Evolutionary conservation across 2,329 filamentous ascomycete species (phyloP).

Genomic region (Colletotrichum plurivorum): DNA sequence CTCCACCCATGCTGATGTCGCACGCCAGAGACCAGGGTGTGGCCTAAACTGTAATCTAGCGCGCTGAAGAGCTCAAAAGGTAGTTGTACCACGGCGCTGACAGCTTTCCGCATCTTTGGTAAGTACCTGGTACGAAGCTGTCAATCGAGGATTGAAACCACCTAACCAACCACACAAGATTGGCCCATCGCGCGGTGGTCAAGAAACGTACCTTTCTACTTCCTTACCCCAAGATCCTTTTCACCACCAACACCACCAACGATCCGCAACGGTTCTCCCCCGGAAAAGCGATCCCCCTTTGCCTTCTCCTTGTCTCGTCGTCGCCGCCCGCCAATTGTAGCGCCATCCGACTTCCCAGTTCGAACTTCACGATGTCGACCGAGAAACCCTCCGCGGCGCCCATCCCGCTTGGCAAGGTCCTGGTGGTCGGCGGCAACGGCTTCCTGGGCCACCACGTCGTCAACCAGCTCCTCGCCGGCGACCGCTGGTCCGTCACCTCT

Average conservation of each 20-base stretch:
- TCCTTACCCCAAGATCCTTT: constrained; percentile 25
- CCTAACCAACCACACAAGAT: constrained; percentile 12
- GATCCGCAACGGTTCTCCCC: constrained; percentile 1
- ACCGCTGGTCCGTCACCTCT: constrained; percentile 59
- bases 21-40: constrained; percentile 22
- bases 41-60: constrained; percentile 32
- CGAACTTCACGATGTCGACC: constrained; percentile 40
- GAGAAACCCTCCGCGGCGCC: constrained; percentile 49
- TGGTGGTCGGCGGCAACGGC: constrained; percentile 87
- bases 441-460: constrained; percentile 89
- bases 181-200: constrained; percentile 17
- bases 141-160: constrained; percentile 19
- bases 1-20: constrained; percentile 22
- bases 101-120: background rate
- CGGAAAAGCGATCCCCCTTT: background rate
- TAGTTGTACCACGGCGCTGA: background rate
- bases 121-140: constrained; percentile 30
- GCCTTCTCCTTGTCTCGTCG: background rate
- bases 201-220: constrained; percentile 1
- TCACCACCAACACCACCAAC: constrained; percentile 19
- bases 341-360: constrained; percentile 3
- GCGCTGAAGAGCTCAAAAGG: constrained; percentile 24
- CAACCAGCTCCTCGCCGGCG: constrained; percentile 73
- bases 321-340: background rate
- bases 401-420: constrained; percentile 73